A percentile compares a stretch with the other conserved stretches of the same genome.
Conservation (phyloP, 2,329 filamentous ascomycete species). For the Paecilomyces variotii region DNA sequence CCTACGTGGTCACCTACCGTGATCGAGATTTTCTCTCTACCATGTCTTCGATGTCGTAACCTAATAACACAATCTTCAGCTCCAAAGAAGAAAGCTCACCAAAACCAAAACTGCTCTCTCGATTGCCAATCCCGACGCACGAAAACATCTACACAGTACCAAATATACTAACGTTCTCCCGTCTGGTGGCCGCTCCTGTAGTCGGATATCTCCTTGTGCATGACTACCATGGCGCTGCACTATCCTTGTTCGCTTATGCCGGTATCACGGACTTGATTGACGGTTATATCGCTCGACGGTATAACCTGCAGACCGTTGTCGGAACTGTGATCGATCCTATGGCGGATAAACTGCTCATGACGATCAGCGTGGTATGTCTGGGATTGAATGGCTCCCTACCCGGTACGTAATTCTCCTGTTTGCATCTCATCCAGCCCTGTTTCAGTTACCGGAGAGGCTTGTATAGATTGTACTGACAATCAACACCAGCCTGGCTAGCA, state of each 20-base stretch:
- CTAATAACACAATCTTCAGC: conserved; percentile 5
- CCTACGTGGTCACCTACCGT: not conserved
- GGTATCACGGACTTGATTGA: conserved; percentile 87
- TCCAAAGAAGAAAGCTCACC: conserved; percentile 13
- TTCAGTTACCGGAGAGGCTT: not conserved
- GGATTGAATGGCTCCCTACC: conserved; percentile 77
- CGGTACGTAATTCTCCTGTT: conserved; percentile 42
- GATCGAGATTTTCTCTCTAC: not conserved
- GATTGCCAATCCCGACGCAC: conserved; percentile 36
- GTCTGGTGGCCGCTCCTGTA: conserved; percentile 71
- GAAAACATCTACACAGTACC: conserved; percentile 98
- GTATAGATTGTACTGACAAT: not conserved
- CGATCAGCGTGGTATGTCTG: conserved; percentile 75
- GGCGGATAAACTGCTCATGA: conserved; percentile 97
- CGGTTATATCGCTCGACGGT: conserved; percentile 84
- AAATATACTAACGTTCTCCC: conserved; percentile 82
- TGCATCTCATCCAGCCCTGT: not conserved
- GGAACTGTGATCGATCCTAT: conserved; percentile 93
- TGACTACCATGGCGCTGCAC: conserved; percentile 67
- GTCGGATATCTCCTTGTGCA: conserved; percentile 85
- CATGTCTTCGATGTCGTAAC: conserved; percentile 11
- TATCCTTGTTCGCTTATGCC: conserved; percentile 85
- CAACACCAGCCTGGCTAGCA: conserved; percentile 69
- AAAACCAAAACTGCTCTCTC: conserved; percentile 25
- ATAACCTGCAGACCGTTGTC: conserved; percentile 85